Base-by-base conservation (phyloP, 78 protist species). In the Blattamonas nauphoetae region DNA sequence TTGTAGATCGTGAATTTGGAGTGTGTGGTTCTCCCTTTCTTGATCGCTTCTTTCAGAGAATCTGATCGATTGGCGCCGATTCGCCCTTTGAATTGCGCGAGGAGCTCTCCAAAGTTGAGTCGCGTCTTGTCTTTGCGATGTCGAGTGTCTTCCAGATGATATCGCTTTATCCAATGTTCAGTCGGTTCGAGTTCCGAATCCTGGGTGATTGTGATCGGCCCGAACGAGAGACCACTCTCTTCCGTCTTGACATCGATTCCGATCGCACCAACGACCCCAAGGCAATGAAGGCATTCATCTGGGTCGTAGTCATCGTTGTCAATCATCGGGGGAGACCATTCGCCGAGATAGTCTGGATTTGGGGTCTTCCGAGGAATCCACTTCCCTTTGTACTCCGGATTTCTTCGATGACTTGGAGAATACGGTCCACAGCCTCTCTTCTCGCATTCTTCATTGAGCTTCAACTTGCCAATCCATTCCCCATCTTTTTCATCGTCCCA, bases 401-500 rank as follows among this genome's bases (percentile, higher is more conserved):
- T 63, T 63, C 32, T n/a, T n/a, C n/a, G n/a, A n/a, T n/a, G n/a
- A n/a, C n/a, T n/a, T n/a, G n/a, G n/a, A n/a, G n/a, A n/a, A n/a
- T n/a, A n/a, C n/a, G n/a, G n/a, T n/a, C n/a, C n/a, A n/a, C n/a
- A n/a, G n/a, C n/a, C n/a, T n/a, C n/a, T n/a, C n/a, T n/a, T n/a
- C n/a, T n/a, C n/a, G n/a, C n/a, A n/a, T n/a, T n/a, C n/a, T n/a
- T n/a, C n/a, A n/a, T n/a, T n/a, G n/a, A n/a, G 77, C 44, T n/a
- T 63, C 32, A 63, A 63, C 32, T n/a, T 63, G 32, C 77, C 32
- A 32, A n/a, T 32, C 77, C 77, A 63, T 63, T 63, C 77, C 32
- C 77, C 77, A 63, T 63, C 77, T 63, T 63, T 32, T n/a, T 63
- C 77, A 63, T 63, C 77, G 32, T 63, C 77, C 77, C 77, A 63